Evolutionary conservation across 2,329 filamentous ascomycete genomes (phyloP), one percentile per base, ranked within the genome.

Genomic region (Chaetoscypha palmicola): DNA sequence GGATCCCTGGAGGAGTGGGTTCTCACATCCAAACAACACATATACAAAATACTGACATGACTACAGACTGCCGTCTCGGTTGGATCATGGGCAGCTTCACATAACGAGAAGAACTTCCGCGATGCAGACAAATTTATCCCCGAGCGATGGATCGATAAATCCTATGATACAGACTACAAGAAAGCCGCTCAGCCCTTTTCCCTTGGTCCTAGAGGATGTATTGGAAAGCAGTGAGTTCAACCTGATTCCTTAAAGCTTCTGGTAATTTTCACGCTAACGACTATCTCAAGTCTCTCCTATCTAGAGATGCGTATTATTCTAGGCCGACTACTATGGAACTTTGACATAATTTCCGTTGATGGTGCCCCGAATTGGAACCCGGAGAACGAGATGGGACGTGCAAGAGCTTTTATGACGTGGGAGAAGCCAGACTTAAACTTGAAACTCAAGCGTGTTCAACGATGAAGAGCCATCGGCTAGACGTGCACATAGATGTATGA

Each of bases 141-240:
- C 1, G 52, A 55, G 23, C 54, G 66, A 0, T 69, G 66, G 65
- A 66, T 38, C 46, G 43, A 41, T 7, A 50, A 59, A 9, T 22
- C 24, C 12, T 45, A 45, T 11, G 43, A 40, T n/a, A 44, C 39
- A n/a, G 45, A 48, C 24, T 23, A 45, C 11, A 45, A 44, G 28
- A 38, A 49, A 28, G 51, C 51, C 2, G 28, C 36, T 2, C 46
- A 50, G 5, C 51, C 52, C 2, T 55, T 55, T 12, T 50, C 46
- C 14, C 20, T 52, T 4, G 52, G 52, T 17, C 51, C 52, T 3
- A 37, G 51, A 38, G 48, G 46, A 10, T 55, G 52, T 41, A 35
- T 53, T 30, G 52, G 50, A 20, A 47, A 47, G 21, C 43, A 51
- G 48, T 53, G 43, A 8, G 46, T 41, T 3, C 36, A 12, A 34